phyloP scores from a whole-genome alignment of 2,329 filamentous ascomycete species.

The Phyllosticta citriasiana region DNA sequence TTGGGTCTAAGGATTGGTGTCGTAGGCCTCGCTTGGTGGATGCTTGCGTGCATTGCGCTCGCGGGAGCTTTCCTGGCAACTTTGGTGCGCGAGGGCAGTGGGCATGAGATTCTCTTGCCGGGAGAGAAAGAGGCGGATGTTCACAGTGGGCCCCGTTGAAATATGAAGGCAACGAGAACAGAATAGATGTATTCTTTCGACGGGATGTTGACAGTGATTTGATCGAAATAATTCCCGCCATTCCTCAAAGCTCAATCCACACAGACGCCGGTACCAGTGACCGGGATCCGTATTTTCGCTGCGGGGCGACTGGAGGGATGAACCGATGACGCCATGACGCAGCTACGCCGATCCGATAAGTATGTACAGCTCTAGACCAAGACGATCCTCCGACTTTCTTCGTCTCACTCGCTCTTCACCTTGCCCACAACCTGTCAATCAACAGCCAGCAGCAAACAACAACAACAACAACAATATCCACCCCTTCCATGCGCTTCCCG shows the following conservation, averaged over 20 bases:
- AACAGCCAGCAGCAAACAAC: neutral
- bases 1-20: conserved; percentile 46
- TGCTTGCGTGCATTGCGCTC: conserved; percentile 40
- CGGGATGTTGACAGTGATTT: too few relatives aligned
- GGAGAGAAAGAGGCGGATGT: conserved; percentile 44
- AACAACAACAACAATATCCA: neutral
- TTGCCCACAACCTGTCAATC: neutral
- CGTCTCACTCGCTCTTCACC: neutral
- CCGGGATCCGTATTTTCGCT: neutral
- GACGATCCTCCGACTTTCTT: neutral
- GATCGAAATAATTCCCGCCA: too few relatives aligned
- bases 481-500: conserved; percentile 5
- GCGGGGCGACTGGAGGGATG: neutral
- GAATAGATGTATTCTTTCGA: too few relatives aligned
- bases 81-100: conserved; percentile 51
- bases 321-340: neutral
- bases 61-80: conserved; percentile 42
- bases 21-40: conserved; percentile 52
- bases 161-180: neutral
- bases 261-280: neutral
- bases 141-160: neutral
- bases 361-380: neutral
- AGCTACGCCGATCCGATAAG: neutral
- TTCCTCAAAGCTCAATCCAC: neutral
- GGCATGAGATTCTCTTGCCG: conserved; percentile 55